Conservation (phyloP, 2,329 filamentous ascomycete species). For the Fusarium miscanthi region DNA sequence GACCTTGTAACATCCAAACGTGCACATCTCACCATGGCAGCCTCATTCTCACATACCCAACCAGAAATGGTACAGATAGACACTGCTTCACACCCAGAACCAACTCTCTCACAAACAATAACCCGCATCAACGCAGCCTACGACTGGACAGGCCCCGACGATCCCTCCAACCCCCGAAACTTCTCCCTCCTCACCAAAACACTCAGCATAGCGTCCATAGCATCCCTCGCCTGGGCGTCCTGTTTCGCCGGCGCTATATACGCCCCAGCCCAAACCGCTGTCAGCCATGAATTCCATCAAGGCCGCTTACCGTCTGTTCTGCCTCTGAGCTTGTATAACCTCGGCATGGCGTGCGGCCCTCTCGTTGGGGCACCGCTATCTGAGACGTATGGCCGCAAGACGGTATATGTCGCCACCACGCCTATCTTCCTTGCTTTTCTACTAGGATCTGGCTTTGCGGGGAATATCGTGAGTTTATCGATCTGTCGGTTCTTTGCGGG, state of each 20-base stretch:
- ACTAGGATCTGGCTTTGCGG: not conserved
- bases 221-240: slow-evolving; percentile 7
- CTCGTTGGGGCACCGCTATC: slow-evolving; percentile 25
- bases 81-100: fast-evolving
- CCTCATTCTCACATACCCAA: not conserved
- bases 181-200: not conserved
- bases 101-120: slow-evolving; percentile 4
- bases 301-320: not conserved
- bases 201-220: slow-evolving; percentile 19
- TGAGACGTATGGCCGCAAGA: slow-evolving; percentile 25
- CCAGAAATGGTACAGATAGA: slow-evolving; percentile 1
- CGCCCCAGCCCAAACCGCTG: slow-evolving; percentile 14
- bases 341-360: slow-evolving; percentile 32
- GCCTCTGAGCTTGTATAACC: slow-evolving; percentile 24
- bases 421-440: slow-evolving; percentile 26
- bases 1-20: no score
- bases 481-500: slow-evolving; percentile 30
- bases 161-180: slow-evolving; percentile 31
- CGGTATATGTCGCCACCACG: slow-evolving; percentile 24
- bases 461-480: not conserved
- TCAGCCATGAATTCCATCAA: slow-evolving; percentile 2
- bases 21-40: fast-evolving
- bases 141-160: slow-evolving; percentile 22
- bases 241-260: slow-evolving; percentile 25
- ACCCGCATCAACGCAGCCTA: slow-evolving; percentile 31